Base-by-base conservation (phyloP, 805 yeast species). In the Soucietia sequanensis region DNA sequence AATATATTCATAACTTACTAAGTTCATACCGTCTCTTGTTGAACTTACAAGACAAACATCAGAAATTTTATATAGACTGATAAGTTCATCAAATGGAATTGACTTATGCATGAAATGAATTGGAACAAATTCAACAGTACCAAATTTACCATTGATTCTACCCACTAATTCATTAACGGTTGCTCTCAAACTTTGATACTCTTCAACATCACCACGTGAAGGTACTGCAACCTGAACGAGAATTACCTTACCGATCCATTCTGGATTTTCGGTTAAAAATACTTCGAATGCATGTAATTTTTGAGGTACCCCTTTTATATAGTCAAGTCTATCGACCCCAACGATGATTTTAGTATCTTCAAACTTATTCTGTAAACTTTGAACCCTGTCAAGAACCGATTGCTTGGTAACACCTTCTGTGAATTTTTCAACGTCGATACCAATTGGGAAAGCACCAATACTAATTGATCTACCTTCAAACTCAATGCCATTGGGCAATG, bases 401-500 rank as follows among this genome's bases (percentile, higher is more conserved):
- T 69, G 74, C 40, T 75, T 72, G 44, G 79, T 69, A 46, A 93
- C 61, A 0, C 96, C 98, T 15, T 80, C 84, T 11, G 83, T 65
- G 58, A 93, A 93, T 47, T 86, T 87, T 39, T 88, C 95, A 15
- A 89, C 95, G 54, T 93, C 99, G 41, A 93, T 93, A 38, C 99
- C 99, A 47, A 93, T 93, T n/a, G 99, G 99, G 75, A 90, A 91
- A 0, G 98, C 97, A 16, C 97, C 96, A 23, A 93, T 88, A 19
- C 79, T 78, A 30, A 93, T 91, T 41, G 78, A 77, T 33, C 91
- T 69, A 19, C 87, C 85, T 28, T 79, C 69, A 55, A 74, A 87
- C 42, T 83, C 82, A 13, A 93, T 85, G 13, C 97, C 96, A 44
- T 89, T 90, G 3, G 99, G 99, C 41, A 84, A 70, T 0, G 97